Base-by-base conservation (phyloP, 1,139 yeast genomes). In the Saccharomyces hybrid region DNA sequence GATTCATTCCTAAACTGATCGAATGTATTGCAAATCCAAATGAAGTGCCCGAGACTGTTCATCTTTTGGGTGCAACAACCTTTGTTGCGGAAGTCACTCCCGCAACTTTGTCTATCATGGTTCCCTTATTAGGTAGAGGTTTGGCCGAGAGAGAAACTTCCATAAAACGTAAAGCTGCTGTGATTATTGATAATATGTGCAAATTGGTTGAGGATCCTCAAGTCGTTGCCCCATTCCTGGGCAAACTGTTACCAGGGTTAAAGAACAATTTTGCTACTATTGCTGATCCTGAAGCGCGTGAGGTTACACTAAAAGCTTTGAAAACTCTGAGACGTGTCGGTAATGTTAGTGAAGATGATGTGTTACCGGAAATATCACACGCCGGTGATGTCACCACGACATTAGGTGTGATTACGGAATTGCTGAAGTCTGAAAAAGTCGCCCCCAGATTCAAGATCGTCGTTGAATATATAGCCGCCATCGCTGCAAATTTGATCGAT, bases 241-340 rank as follows among this genome's bases (percentile, higher is more conserved):
- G 81, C 77, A 87, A 85, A 75, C 84, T 91, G 73, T 87, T 89
- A 81, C 98, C 98, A 75, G 88, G 96, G 71, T 83, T 93, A 76
- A 88, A 88, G 83, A 75, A 83, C 74, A 91, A 91, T 87, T 83
- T 85, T 79, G 77, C 87, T 73, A 88, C 88, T 80, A 88, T 93
- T 79, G 98, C 98, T 74, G 99, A 93, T 78, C 99, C 99, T 73
- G 99, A 91, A 81, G 98, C 98, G 67, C 93, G 99, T 82, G 93
- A 87, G 63, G 97, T 93, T 73, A 91, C 98, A 69, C 80, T 82
- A 72, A 91, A 97, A 81, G 98, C 96, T 71, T 83, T 91, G 78
- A 85, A 78, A 84, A 93, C 98, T 70, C 86, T 91, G 76, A 89
- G 87, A 83, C 89, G 98, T 82, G 98, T 93, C 71, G 98, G 97